phyloP scores from a whole-genome alignment of 768 basidiomycete species.

The Crepidotus variabilis region DNA sequence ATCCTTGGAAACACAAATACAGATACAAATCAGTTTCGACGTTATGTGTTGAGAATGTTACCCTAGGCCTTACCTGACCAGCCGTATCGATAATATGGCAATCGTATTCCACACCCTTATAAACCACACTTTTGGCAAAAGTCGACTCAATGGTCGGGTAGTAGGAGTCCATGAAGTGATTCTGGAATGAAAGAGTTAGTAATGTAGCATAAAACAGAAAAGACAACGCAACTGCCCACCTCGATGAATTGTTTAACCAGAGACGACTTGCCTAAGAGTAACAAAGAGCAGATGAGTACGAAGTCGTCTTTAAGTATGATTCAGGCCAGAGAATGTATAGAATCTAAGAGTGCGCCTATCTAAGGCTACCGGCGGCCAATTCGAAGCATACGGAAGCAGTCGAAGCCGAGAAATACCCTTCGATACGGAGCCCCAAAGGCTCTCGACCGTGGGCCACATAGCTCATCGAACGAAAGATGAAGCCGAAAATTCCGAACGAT shows the following conservation, averaged over 20 bases:
- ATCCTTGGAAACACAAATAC: constrained; percentile 47
- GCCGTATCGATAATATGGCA: constrained; percentile 99
- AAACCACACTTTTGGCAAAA: constrained; percentile 78
- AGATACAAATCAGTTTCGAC: background rate
- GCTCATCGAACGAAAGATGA: background rate
- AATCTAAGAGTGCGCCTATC: too few species aligned
- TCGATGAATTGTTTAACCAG: constrained; percentile 93
- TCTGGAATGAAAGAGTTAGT: constrained; percentile 25
- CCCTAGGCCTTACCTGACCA: constrained; percentile 67
- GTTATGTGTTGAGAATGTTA: background rate
- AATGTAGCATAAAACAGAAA: background rate
- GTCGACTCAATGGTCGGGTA: constrained; percentile 95
- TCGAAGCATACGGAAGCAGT: too few species aligned
- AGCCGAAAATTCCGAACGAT: background rate
- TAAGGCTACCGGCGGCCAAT: too few species aligned
- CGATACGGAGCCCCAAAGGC: too few species aligned
- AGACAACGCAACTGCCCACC: constrained; percentile 17
- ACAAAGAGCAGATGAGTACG: background rate
- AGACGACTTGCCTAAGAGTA: constrained; percentile 85
- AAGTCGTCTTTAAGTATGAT: too few species aligned
- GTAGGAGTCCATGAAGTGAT: constrained; percentile 88
- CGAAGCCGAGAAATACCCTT: too few species aligned
- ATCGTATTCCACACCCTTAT: constrained; percentile 89
- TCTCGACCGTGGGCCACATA: too few species aligned
- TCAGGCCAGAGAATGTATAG: too few species aligned